Conservation (phyloP, 805 yeast genomes). For the Maudiozyma barnettii region DNA sequence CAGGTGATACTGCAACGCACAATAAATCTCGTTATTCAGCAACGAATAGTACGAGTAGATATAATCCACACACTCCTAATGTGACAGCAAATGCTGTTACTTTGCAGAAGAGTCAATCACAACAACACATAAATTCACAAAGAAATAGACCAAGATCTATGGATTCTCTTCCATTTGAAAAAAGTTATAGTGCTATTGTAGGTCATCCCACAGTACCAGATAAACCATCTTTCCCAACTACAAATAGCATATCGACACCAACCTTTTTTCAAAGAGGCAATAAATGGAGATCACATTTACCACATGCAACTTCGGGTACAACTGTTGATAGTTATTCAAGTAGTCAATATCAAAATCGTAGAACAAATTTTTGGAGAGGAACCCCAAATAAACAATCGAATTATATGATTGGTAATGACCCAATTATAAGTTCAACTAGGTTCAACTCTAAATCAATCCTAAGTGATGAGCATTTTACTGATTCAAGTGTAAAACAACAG, state of each 20-base stretch:
- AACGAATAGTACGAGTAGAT: conserved; percentile 17
- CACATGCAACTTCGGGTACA: neutral
- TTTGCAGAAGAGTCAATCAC: neutral
- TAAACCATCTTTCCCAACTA: neutral
- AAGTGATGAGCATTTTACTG: neutral
- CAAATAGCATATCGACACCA: conserved; percentile 7
- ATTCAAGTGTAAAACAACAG: conserved; percentile 5
- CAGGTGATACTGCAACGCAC: neutral
- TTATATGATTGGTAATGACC: neutral
- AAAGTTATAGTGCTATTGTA: neutral
- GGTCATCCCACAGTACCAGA: neutral
- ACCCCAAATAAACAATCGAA: neutral
- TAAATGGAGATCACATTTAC: conserved; percentile 15
- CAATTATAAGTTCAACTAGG: neutral
- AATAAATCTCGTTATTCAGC: conserved; percentile 8
- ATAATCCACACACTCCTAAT: conserved; percentile 11
- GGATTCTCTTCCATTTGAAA: conserved; percentile 2
- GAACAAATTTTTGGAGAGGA: conserved; percentile 13
- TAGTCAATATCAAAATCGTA: neutral
- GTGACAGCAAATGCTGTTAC: neutral
- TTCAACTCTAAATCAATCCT: neutral
- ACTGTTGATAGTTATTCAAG: neutral
- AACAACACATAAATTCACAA: neutral
- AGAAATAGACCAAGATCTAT: conserved; percentile 18
- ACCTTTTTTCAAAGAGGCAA: conserved; percentile 14